Base-by-base conservation (phyloP, 2,329 filamentous ascomycete genomes). In the Diplodia mutila region DNA sequence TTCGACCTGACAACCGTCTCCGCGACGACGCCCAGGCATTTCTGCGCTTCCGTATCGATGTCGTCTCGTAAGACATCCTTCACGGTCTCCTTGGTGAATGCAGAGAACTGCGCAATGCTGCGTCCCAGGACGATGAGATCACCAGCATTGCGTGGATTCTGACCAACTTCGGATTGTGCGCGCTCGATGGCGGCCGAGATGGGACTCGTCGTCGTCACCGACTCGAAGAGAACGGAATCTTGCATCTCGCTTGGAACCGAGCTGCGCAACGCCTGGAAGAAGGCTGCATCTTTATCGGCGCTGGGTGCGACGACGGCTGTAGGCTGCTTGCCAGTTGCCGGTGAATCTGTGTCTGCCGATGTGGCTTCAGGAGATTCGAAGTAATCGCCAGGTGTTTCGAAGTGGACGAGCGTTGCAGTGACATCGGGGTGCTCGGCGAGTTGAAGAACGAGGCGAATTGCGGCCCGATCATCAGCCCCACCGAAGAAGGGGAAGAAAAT, bases 401-500 rank as follows among this genome's bases (percentile, higher is more conserved):
- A 83, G 69, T 89, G 88, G 1, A 91, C 82, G 37, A 97, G 85
- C 0, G 91, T 94, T 0, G 89, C 92, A 0, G 92, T 94, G 29
- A 97, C 88, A 52, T 91, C 87, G 4, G 87, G 85, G 73, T 93
- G 95, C 76, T 90, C 89, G 0, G 90, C 92, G 0, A 99, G 85
- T 74, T 97, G 94, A 3, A 98, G 84, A 3, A 94, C 90, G 27
- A 98, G 87, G 1, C 89, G 85, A 0, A 98, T 84, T 0, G 93
- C 94, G 4, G 90, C 87, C 8, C 88, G 86, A 74, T 97, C 94
- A 74, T 99, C 95, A 1, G 84, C 81, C 9, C 92, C 92, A 21
- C 94, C 94, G 68, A 97, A 89, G 79, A 93, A 98, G 0, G 94
- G 91, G 65, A 97, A 84, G 76, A 97, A 94, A 71, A 98, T 85